These are phyloP conservation scores for Alternaria triticimaculans DNA, from an alignment of 2,329 filamentous ascomycete species.

Conservation along the genomic window DNA sequence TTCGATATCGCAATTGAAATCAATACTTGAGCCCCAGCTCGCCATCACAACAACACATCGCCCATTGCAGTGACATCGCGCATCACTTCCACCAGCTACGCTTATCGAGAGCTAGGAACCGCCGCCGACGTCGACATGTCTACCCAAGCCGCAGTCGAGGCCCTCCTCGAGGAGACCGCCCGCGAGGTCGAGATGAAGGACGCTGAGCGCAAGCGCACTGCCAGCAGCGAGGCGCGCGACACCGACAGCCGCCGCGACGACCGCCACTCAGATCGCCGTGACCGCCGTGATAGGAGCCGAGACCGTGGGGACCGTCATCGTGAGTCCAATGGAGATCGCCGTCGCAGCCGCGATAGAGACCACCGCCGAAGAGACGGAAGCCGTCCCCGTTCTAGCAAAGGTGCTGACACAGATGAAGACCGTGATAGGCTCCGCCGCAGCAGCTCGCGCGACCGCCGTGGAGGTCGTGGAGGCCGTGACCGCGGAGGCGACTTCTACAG, in stretches of 20 bases:
- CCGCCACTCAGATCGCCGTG: slow-evolving; percentile 28
- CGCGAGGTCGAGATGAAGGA: slow-evolving; percentile 29
- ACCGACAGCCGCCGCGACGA: slow-evolving; percentile 35
- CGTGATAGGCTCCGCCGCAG: slow-evolving; percentile 43
- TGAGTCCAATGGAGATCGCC: slow-evolving; percentile 42
- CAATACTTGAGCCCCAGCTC: slow-evolving; percentile 29
- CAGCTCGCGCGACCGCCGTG: slow-evolving; percentile 38
- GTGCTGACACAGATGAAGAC: slow-evolving; percentile 47
- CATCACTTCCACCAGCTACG: slow-evolving; percentile 25
- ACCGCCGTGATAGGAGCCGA: slow-evolving; percentile 39
- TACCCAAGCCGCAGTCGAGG: slow-evolving; percentile 78
- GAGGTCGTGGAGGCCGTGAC: slow-evolving; percentile 31
- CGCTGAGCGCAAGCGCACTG: slow-evolving; percentile 20
- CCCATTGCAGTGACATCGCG: slow-evolving; percentile 32
- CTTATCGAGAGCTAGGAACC: slow-evolving; percentile 36
- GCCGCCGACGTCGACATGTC: slow-evolving; percentile 19
- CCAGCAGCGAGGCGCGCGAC: slow-evolving; percentile 40
- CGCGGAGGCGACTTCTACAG: slow-evolving; percentile 51
- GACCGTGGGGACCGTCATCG: slow-evolving; percentile 37
- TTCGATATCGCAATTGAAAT: slow-evolving; percentile 29
- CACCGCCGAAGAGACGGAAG: slow-evolving; percentile 40
- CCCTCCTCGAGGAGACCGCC: slow-evolving; percentile 73
- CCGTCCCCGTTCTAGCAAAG: slow-evolving; percentile 40
- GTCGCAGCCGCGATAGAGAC: slow-evolving; percentile 42
- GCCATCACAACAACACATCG: slow-evolving; percentile 23